Evolutionary conservation across 129 eudicot genomes (phyloP).

Genomic region (Tagetes patula): DNA sequence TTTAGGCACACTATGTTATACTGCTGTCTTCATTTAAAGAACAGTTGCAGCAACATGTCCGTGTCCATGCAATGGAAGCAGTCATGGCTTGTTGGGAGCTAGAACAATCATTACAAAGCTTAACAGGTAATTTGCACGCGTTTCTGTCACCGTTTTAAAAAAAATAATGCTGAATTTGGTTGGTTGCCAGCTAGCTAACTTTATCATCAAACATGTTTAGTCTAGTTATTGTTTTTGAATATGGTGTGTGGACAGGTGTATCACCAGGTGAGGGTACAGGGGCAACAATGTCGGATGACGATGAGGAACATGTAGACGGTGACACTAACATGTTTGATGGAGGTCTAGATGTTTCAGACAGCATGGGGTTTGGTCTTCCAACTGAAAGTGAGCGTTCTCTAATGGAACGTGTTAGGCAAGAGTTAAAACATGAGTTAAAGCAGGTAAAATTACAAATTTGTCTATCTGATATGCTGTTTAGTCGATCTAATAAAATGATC

Average conservation of each 20-base stretch:
- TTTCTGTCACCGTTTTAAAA: no score
- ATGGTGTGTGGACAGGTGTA: constrained; percentile 53
- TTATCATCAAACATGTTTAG: background rate
- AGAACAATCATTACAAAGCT: constrained; percentile 83
- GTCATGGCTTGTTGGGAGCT: constrained; percentile 99
- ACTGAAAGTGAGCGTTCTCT: constrained; percentile 86
- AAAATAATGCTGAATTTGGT: no score
- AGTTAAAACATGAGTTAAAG: constrained; percentile 83
- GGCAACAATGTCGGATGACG: constrained; percentile 94
- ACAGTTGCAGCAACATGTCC: constrained; percentile 93
- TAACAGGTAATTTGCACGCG: constrained; percentile 51
- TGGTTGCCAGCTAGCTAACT: no score
- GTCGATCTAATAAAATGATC: constrained; percentile 12
- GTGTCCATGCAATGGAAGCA: constrained; percentile 97
- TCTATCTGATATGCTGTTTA: background rate
- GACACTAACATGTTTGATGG: constrained; percentile 76
- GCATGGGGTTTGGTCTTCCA: constrained; percentile 93
- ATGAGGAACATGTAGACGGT: constrained; percentile 77
- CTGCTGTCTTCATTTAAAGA: constrained; percentile 88
- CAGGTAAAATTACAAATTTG: constrained; percentile 45
- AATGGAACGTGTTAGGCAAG: constrained; percentile 96
- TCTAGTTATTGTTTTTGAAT: background rate
- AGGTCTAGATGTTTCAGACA: constrained; percentile 63
- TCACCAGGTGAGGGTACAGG: constrained; percentile 92
- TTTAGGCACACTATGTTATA: constrained; percentile 81